A percentile compares a stretch with the other conserved stretches of the same genome.
Evolutionary conservation across 345 rosid genomes (phyloP).

Genomic region (Ceriops tagal): DNA sequence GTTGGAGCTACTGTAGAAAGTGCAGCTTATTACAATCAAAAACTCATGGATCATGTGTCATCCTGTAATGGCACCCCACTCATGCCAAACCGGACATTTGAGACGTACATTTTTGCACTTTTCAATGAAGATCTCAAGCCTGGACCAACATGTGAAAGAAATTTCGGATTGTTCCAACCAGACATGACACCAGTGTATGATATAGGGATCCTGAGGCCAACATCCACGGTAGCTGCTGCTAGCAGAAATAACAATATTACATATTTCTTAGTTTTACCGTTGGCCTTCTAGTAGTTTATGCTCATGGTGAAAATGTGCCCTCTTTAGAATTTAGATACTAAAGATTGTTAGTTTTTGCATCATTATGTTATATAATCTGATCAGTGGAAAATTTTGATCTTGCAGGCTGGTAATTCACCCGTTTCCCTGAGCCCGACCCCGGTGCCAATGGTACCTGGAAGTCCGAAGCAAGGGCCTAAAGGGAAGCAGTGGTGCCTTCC

Average conservation of each 20-base stretch:
- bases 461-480: slow-evolving; percentile 5
- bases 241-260: slow-evolving; percentile 23
- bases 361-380: background rate
- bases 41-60: slow-evolving; percentile 53
- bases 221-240: slow-evolving; percentile 58
- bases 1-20: slow-evolving; percentile 48
- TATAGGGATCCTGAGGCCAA: slow-evolving; percentile 62
- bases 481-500: slow-evolving; percentile 46
- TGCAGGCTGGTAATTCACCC: slow-evolving; percentile 53
- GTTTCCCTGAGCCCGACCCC: slow-evolving; percentile 37
- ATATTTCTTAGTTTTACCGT: slow-evolving; percentile 31
- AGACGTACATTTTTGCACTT: slow-evolving; percentile 77
- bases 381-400: slow-evolving; percentile 11
- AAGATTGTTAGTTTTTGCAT: background rate
- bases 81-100: slow-evolving; percentile 81
- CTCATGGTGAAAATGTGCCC: slow-evolving; percentile 16
- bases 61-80: slow-evolving; percentile 74
- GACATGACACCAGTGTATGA: slow-evolving; percentile 71
- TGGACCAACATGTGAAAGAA: slow-evolving; percentile 65
- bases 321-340: background rate
- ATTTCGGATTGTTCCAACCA: slow-evolving; percentile 65
- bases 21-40: slow-evolving; percentile 61
- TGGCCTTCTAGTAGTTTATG: slow-evolving; percentile 25
- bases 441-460: slow-evolving; percentile 12
- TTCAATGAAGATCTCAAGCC: slow-evolving; percentile 84